Percentiles rank a stretch among this genome's conserved stretches.
Evolutionary conservation across 352 stramenopile species (phyloP).

Genomic region (Halophytophthora batemanensis): DNA sequence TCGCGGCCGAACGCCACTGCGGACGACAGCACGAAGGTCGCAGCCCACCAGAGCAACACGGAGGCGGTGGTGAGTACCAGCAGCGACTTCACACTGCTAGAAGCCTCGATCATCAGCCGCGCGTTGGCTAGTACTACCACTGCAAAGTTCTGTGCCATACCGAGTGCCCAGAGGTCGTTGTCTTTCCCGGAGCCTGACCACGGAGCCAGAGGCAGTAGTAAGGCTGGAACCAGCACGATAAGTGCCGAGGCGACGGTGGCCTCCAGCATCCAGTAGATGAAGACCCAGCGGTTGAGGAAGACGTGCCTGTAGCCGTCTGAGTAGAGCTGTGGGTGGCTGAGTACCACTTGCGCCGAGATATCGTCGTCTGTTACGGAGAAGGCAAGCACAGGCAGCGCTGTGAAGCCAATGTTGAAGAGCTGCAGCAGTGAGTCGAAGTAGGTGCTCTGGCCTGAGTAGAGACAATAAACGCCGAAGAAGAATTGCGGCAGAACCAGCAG

Average conservation of each 20-base stretch:
- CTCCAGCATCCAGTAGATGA: slow-evolving; percentile 60
- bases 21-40: slow-evolving; percentile 46
- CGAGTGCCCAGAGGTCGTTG: slow-evolving; percentile 67
- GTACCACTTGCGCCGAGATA: slow-evolving; percentile 38
- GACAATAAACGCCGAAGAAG: slow-evolving; percentile 64
- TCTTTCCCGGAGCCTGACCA: slow-evolving; percentile 49
- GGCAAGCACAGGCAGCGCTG: slow-evolving; percentile 59
- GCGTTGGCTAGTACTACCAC: slow-evolving; percentile 58
- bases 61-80: slow-evolving; percentile 31
- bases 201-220: slow-evolving; percentile 37
- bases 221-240: slow-evolving; percentile 42
- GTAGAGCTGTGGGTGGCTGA: slow-evolving; percentile 53
- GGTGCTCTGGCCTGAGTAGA: slow-evolving; percentile 75
- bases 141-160: slow-evolving; percentile 59
- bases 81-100: slow-evolving; percentile 23
- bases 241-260: slow-evolving; percentile 43
- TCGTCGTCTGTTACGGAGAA: slow-evolving; percentile 63
- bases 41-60: slow-evolving; percentile 46
- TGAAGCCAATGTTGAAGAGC: slow-evolving; percentile 83
- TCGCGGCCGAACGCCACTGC: slow-evolving; percentile 51
- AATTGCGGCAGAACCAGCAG: slow-evolving; percentile 79
- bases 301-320: slow-evolving; percentile 43
- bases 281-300: slow-evolving; percentile 49
- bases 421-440: slow-evolving; percentile 80
- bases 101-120: slow-evolving; percentile 48